These are phyloP conservation scores for Verticillium dahliae DNA, from an alignment of 2,329 filamentous ascomycete genomes.

Conservation along the genomic window DNA sequence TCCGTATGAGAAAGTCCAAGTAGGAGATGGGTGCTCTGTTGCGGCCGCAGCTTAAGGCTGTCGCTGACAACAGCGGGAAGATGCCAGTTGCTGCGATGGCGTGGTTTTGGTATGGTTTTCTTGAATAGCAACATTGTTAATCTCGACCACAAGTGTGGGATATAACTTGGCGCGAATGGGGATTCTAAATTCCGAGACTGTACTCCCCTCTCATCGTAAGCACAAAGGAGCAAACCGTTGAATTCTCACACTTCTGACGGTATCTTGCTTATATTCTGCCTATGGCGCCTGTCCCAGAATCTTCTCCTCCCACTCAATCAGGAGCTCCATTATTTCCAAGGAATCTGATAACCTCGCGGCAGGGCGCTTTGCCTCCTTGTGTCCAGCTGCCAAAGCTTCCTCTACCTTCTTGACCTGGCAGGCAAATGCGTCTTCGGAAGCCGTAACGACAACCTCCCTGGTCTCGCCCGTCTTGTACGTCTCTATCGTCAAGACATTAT, in stretches of 20 bases:
- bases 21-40: conserved; percentile 3
- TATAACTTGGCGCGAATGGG: too few relatives aligned
- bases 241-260: too few relatives aligned
- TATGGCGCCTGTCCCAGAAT: neutral
- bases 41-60: neutral
- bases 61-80: neutral
- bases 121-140: too few relatives aligned
- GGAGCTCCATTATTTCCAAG: conserved; percentile 17
- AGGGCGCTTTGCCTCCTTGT: conserved; percentile 14
- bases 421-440: conserved; percentile 16
- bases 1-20: conserved; percentile 32
- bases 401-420: conserved; percentile 17
- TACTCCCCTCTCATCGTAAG: too few relatives aligned
- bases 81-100: neutral
- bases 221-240: too few relatives aligned
- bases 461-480: conserved; percentile 12
- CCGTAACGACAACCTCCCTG: conserved; percentile 13
- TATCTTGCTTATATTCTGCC: too few relatives aligned
- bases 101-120: too few relatives aligned
- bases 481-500: conserved; percentile 16
- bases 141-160: too few relatives aligned
- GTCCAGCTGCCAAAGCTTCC: conserved; percentile 11
- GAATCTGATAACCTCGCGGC: conserved; percentile 17
- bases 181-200: too few relatives aligned
- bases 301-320: conserved; percentile 17